Evolutionary conservation across 352 stramenopile species (phyloP).

Genomic region (Thalassiosira pacifica): DNA sequence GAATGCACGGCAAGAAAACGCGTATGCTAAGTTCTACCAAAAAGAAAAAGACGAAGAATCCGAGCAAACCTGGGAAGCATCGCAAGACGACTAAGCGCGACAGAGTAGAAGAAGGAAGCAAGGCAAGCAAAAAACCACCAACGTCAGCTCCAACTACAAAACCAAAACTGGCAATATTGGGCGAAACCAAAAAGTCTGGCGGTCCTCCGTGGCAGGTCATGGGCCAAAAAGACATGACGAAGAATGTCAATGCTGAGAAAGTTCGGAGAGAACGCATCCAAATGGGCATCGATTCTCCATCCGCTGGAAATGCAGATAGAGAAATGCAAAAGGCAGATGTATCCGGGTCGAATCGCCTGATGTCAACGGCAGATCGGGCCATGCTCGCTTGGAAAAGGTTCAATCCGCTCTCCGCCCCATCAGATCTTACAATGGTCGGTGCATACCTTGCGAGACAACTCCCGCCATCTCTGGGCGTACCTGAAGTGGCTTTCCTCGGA

Average conservation of each 20-base stretch:
- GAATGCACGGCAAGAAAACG: constrained; percentile 58
- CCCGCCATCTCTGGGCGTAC: constrained; percentile 71
- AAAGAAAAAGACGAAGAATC: constrained; percentile 65
- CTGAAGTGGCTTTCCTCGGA: constrained; percentile 86
- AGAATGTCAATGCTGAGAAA: constrained; percentile 76
- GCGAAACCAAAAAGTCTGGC: constrained; percentile 34
- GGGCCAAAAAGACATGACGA: constrained; percentile 70
- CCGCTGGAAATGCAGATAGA: constrained; percentile 30
- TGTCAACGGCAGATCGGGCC: constrained; percentile 63
- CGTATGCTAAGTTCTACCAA: constrained; percentile 44
- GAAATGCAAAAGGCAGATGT: constrained; percentile 52
- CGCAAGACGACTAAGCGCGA: constrained; percentile 57
- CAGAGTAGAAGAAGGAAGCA: constrained; percentile 14
- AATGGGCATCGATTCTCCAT: constrained; percentile 56
- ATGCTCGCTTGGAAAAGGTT: constrained; percentile 83
- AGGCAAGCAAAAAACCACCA: constrained; percentile 26
- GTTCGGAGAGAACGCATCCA: constrained; percentile 69
- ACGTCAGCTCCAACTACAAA: constrained; percentile 28
- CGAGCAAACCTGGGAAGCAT: constrained; percentile 45
- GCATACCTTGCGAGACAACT: constrained; percentile 71
- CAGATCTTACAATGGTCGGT: constrained; percentile 68
- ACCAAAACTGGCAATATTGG: constrained; percentile 55
- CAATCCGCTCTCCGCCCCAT: constrained; percentile 46
- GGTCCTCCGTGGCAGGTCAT: constrained; percentile 83
- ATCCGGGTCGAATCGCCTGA: constrained; percentile 63